A percentile compares a stretch with the other conserved stretches of the same genome.
Evolutionary conservation across 805 yeast species (phyloP).

Genomic region (Barnettozyma siamensis): DNA sequence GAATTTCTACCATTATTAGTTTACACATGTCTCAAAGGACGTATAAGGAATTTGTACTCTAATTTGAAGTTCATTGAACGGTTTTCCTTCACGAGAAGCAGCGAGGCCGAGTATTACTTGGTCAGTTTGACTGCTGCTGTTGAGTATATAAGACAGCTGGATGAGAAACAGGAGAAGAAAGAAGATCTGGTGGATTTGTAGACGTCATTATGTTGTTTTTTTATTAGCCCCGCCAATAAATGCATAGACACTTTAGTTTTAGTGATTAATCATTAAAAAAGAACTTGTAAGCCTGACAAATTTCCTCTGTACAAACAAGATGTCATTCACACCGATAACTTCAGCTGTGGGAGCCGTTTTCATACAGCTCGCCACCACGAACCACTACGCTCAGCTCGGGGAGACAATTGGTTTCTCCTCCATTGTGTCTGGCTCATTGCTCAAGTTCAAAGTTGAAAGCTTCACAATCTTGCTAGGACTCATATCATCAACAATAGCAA

Average conservation of each 20-base stretch:
- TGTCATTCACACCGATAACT: conserved; percentile 37
- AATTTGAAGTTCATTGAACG: conserved; percentile 82
- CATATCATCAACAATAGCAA: conserved; percentile 24
- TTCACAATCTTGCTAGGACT: conserved; percentile 34
- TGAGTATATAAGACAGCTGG: conserved; percentile 61
- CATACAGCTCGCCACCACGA: conserved; percentile 41
- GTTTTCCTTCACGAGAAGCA: conserved; percentile 68
- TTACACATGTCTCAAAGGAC: conserved; percentile 67
- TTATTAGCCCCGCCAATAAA: too few species aligned
- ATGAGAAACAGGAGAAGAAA: conserved; percentile 1
- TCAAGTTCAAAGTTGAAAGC: conserved; percentile 23
- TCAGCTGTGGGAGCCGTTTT: conserved; percentile 41
- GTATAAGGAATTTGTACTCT: conserved; percentile 60
- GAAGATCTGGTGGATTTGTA: background rate
- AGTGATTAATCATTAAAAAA: too few species aligned
- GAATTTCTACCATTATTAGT: conserved; percentile 87
- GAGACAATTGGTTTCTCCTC: conserved; percentile 44
- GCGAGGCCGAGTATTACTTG: conserved; percentile 88
- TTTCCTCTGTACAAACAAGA: background rate
- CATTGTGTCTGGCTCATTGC: conserved; percentile 28
- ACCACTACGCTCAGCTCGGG: conserved; percentile 35
- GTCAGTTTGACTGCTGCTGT: conserved; percentile 90
- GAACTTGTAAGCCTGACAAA: too few species aligned
- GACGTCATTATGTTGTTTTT: too few species aligned
- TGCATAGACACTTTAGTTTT: background rate